A percentile compares a stretch with the other conserved stretches of the same genome.
Conservation (phyloP, 345 rosid species). For the Eucalyptus lansdowneana region DNA sequence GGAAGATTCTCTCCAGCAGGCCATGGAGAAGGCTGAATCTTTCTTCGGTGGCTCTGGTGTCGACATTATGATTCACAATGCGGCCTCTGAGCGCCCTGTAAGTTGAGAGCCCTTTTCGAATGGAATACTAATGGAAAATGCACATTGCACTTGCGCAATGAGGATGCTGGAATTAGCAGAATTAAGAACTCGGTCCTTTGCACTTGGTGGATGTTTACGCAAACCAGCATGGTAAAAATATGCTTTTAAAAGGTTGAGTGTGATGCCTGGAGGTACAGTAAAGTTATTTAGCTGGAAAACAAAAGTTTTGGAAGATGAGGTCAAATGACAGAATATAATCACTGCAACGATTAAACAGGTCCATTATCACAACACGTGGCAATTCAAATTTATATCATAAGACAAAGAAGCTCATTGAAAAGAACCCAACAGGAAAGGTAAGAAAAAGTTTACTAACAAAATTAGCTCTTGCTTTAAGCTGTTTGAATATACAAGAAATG, state of each 20-base stretch:
- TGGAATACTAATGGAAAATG: background rate
- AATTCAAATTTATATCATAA: background rate
- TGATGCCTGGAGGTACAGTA: background rate
- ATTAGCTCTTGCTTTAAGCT: background rate
- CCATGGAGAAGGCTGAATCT: constrained; percentile 60
- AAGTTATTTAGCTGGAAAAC: background rate
- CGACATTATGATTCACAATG: constrained; percentile 85
- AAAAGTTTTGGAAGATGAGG: background rate
- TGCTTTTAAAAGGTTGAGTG: background rate
- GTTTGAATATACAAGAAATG: background rate
- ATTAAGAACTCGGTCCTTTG: background rate
- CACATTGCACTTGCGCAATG: background rate
- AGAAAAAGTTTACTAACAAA: background rate
- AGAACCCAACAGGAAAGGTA: background rate
- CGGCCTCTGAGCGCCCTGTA: constrained; percentile 93
- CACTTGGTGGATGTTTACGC: background rate
- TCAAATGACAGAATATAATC: background rate
- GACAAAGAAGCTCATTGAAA: background rate
- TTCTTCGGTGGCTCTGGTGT: constrained; percentile 60
- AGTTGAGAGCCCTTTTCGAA: background rate
- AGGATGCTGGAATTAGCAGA: background rate
- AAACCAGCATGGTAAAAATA: background rate
- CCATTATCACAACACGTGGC: background rate
- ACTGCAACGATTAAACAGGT: background rate
- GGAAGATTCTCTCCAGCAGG: constrained; percentile 51